Evolutionary conservation across 768 basidiomycete genomes (phyloP).

Genomic region (Hemileccinum rubropunctum): DNA sequence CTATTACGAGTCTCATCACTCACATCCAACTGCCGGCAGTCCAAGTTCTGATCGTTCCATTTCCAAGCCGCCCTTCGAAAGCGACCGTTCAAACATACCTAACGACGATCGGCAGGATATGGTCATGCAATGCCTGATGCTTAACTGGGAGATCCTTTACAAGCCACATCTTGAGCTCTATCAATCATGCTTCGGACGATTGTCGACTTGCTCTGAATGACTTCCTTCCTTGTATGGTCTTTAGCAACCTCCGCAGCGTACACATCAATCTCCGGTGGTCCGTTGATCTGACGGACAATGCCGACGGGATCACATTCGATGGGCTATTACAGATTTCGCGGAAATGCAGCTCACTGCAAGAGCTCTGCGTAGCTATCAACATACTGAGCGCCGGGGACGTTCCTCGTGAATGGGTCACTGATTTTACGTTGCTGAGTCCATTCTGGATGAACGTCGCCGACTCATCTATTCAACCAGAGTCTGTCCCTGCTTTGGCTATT

Average conservation of each 20-base stretch:
- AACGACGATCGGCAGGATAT: background rate
- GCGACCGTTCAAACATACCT: background rate
- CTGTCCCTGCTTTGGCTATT: background rate
- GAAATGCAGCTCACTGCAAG: background rate
- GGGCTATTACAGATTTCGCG: constrained; percentile 2
- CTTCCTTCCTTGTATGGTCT: background rate
- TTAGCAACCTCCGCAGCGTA: background rate
- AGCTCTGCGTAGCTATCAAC: constrained; percentile 7
- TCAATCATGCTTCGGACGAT: background rate
- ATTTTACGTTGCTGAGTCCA: background rate
- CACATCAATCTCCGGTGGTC: constrained; percentile 5
- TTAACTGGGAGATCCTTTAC: background rate
- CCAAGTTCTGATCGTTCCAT: background rate
- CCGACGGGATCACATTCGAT: constrained; percentile 5
- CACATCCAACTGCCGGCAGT: background rate
- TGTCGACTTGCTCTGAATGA: background rate
- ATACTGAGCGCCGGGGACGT: background rate
- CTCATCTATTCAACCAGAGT: background rate
- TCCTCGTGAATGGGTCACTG: background rate
- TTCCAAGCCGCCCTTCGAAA: background rate
- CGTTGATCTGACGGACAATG: background rate
- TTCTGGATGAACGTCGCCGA: constrained; percentile 1
- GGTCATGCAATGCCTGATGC: background rate
- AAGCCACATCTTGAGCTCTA: no score
- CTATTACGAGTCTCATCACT: background rate